Evolutionary conservation across 2,329 filamentous ascomycete species (phyloP).

Genomic region (Aspergillus arachidicola): DNA sequence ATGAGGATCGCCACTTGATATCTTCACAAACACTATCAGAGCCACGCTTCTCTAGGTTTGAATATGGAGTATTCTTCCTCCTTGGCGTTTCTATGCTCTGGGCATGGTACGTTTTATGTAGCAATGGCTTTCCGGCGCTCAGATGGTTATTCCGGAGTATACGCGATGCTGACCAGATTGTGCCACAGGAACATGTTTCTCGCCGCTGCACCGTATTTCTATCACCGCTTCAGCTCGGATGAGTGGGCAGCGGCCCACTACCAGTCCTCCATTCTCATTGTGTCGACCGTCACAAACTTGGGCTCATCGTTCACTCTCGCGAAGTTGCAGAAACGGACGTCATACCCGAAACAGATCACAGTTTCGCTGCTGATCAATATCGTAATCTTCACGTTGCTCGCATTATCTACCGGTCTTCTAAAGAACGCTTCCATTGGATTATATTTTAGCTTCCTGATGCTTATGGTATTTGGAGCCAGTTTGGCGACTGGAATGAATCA

Average conservation of each 20-base stretch:
- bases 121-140: background rate
- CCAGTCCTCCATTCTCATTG: slow-evolving; percentile 84
- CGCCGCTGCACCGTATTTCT: slow-evolving; percentile 91
- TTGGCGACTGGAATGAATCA: slow-evolving; percentile 83
- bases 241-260: slow-evolving; percentile 77
- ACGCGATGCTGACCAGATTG: slow-evolving; percentile 5
- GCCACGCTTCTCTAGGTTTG: slow-evolving; percentile 73
- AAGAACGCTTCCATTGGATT: slow-evolving; percentile 60
- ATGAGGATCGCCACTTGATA: slow-evolving; percentile 30
- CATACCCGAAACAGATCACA: slow-evolving; percentile 85
- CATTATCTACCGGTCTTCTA: slow-evolving; percentile 74
- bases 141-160: background rate
- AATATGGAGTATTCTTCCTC: slow-evolving; percentile 82
- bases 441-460: slow-evolving; percentile 81
- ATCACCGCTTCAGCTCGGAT: slow-evolving; percentile 72
- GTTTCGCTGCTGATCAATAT: slow-evolving; percentile 75
- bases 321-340: slow-evolving; percentile 77
- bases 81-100: slow-evolving; percentile 94
- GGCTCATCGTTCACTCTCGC: slow-evolving; percentile 74
- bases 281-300: slow-evolving; percentile 84
- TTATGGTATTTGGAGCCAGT: slow-evolving; percentile 78
- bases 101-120: slow-evolving; percentile 72
- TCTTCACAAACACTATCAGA: slow-evolving; percentile 13
- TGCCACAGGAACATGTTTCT: slow-evolving; percentile 90
- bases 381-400: slow-evolving; percentile 74